Base-by-base conservation (phyloP, 148 eudicot genomes). In the Euryodendron excelsum region DNA sequence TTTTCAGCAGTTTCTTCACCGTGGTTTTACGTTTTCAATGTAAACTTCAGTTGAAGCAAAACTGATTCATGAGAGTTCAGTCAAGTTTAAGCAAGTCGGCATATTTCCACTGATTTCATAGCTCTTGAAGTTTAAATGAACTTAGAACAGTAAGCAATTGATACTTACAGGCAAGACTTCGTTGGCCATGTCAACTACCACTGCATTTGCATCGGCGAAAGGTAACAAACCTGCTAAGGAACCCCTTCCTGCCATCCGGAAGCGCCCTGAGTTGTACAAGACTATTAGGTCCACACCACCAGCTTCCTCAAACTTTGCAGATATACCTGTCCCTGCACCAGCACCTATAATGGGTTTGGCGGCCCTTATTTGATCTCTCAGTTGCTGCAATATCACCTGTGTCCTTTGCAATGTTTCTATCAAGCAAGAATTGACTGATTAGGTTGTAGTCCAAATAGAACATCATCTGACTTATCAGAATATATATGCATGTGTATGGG, bases 231-330 rank as follows among this genome's bases (percentile, higher is more conserved):
- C 99, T 34, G 99, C 97, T 72, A 96, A 86, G 52, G 99, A 96
- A 56, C 99, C 99, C 69, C 99, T 92, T 83, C 99, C 99, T 28
- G 99, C 99, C 99, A 96, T 96, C 44, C 99, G 87, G 78, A 96
- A 96, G 77, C 97, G 90, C 71, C 99, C 99, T 9, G 99, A 93
- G 84, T 96, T 96, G 84, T 96, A 96, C 70, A 96, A 76, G 64
- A 96, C 89, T 34, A 96, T 91, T 82, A 96, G 84, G 85, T 96
- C 99, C 20, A 96, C 92, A 7, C 99, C 99, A 68, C 99, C 99
- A 62, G 86, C 97, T 89, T 96, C 98, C 89, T 96, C 99, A 92
- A 96, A 93, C 85, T 96, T 31, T 48, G 99, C 99, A 23, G 99
- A 96, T 81, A 96, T 96, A 55, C 99, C 99, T 52, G 98, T 96